A percentile compares a stretch with the other conserved stretches of the same genome.
Evolutionary conservation across 2,329 filamentous ascomycete genomes (phyloP).

Genomic region (Pestalotiopsis sp.): DNA sequence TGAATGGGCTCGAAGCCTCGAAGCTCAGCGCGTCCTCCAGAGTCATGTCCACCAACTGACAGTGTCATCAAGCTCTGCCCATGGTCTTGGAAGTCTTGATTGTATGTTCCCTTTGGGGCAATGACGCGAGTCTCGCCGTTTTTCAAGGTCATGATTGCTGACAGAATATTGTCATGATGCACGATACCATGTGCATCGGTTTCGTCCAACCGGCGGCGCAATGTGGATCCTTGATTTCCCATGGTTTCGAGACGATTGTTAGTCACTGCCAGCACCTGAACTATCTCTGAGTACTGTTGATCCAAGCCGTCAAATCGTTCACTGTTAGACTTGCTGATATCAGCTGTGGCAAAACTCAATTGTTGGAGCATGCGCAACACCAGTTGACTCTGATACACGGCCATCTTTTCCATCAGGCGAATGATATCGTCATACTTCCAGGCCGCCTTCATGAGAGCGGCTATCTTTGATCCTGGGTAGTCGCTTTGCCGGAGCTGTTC

Average conservation of each 20-base stretch:
- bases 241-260: not conserved
- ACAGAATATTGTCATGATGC: not conserved
- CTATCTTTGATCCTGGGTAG: not conserved
- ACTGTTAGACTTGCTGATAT: not conserved
- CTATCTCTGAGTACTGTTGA: not conserved
- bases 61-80: not conserved
- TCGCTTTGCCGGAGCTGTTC: not conserved
- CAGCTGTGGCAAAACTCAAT: not conserved
- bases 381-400: not conserved
- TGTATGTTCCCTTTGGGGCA: not conserved
- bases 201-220: not conserved
- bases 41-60: not conserved
- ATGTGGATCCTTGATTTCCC: not conserved
- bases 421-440: not conserved
- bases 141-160: not conserved
- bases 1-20: not conserved
- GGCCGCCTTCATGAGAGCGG: not conserved
- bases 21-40: not conserved
- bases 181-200: not conserved
- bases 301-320: not conserved
- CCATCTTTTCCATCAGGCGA: not conserved
- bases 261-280: not conserved
- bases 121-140: not conserved
- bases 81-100: not conserved
- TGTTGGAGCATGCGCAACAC: not conserved